A percentile compares a stretch with the other conserved stretches of the same genome.
Conservation (phyloP, 768 basidiomycete genomes). For the Cystobasidium ongulense region DNA sequence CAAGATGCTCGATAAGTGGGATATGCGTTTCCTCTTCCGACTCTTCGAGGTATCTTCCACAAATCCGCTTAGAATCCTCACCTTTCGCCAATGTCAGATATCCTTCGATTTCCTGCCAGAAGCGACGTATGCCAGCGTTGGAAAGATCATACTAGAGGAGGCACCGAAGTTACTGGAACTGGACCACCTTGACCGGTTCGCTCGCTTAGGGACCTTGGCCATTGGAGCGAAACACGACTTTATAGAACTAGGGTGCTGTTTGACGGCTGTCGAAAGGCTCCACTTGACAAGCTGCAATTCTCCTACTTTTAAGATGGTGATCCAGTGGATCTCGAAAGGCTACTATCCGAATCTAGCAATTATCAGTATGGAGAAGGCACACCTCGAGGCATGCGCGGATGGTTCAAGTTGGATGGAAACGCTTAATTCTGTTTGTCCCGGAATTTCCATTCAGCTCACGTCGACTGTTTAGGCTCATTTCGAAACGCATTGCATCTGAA, state of each 20-base stretch:
- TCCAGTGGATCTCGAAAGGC: not conserved
- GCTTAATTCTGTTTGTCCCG: not conserved
- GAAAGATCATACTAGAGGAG: not conserved
- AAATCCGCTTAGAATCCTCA: not conserved
- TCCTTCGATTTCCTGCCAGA: not conserved
- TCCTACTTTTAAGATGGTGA: not conserved
- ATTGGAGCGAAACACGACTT: slow-evolving; percentile 2
- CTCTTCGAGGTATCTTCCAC: not conserved
- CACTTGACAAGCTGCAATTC: not conserved
- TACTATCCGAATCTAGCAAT: not conserved
- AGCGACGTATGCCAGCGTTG: not conserved
- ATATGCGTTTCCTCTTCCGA: not conserved
- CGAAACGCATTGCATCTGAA: not conserved
- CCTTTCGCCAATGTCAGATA: not conserved
- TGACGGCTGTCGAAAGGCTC: not conserved
- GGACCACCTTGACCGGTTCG: not conserved
- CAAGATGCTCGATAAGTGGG: slow-evolving; percentile 4
- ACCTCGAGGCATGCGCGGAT: not conserved
- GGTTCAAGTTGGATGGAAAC: not conserved
- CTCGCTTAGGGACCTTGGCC: not conserved
- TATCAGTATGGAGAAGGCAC: not conserved
- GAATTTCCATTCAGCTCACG: no score
- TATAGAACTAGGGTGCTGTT: not conserved
- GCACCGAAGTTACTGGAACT: not conserved
- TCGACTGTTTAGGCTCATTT: not conserved